Evolutionary conservation across 2,329 filamentous ascomycete species (phyloP), one percentile per base, ranked within the genome.

Genomic region (Xylariaceae sp.): DNA sequence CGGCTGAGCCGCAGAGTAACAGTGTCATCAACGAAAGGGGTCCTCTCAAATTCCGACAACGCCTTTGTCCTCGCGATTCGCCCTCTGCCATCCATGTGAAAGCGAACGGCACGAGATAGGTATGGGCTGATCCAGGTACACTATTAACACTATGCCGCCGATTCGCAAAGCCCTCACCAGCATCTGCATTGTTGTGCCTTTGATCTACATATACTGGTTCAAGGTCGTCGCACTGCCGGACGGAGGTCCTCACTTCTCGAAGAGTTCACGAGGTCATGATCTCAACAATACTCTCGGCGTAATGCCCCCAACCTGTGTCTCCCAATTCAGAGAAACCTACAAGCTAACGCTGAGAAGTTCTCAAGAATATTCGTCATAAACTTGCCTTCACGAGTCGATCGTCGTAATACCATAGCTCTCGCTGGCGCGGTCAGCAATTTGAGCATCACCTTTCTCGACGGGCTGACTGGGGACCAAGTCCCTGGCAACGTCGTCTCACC

Each of bases 331-430:
- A n/a, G n/a, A n/a, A n/a, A 26, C 26, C 22, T 19, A 38, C 22
- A 11, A 11, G 11, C 22, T 26, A 11, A 26, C 22, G 11, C 22
- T 26, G 22, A 4, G 13, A 38, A 77, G 74, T 79, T 79, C 47
- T 61, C 72, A 26, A 65, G 72, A 39, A 71, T 79, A 13, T 67
- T 77, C 46, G 71, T 74, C 18, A 65, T 79, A 34, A 75, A 72
- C 35, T 64, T 78, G 4, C 70, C 72, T 1, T 63, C 64, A 16
- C 61, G 75, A 3, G 71, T 66, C 17, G 76, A 79, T 48, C 67
- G 73, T 9, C 66, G 72, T 33, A 72, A 79, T 58, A 63, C 68
- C 2, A 67, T 78, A 52, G 60, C 64, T 1, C 59, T 76, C 6
- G 68, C 70, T 2, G 71, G 71, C 2, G 64, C 67, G 1, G 61